Conservation (phyloP, 306 rosid genomes). For the Ziziphus jujuba region DNA sequence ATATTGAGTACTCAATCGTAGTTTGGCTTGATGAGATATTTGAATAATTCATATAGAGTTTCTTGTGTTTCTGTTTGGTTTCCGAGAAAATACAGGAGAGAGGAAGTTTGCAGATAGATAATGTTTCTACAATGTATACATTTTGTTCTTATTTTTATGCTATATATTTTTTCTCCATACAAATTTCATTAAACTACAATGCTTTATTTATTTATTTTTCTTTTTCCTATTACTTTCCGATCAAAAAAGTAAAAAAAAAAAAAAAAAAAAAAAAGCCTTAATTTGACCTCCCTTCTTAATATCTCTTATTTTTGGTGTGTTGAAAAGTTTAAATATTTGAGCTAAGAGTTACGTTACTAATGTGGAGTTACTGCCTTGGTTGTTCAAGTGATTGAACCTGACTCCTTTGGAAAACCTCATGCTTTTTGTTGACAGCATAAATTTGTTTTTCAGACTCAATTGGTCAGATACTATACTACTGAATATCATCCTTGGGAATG, state of each 20-base stretch:
- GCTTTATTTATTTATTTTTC: background rate
- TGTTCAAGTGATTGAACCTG: background rate
- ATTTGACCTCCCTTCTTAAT: background rate
- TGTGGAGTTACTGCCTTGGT: background rate
- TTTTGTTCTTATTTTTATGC: no score
- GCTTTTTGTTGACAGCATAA: background rate
- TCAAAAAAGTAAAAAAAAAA: no score
- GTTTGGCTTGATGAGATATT: background rate
- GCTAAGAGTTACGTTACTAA: background rate
- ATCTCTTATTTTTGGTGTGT: background rate
- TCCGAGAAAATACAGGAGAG: background rate
- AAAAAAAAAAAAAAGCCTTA: background rate
- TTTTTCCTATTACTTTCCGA: background rate
- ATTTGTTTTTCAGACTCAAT: background rate
- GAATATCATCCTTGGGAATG: background rate
- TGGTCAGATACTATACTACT: background rate
- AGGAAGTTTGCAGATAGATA: no score
- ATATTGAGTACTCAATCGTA: background rate
- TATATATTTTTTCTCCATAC: no score
- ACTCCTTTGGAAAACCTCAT: background rate
- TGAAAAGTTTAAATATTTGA: background rate
- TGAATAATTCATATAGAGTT: background rate
- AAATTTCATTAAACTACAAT: background rate
- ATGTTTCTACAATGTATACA: no score
- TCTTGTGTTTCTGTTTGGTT: background rate